Conservation (phyloP, 352 stramenopile species). For the Detonula confervacea region DNA sequence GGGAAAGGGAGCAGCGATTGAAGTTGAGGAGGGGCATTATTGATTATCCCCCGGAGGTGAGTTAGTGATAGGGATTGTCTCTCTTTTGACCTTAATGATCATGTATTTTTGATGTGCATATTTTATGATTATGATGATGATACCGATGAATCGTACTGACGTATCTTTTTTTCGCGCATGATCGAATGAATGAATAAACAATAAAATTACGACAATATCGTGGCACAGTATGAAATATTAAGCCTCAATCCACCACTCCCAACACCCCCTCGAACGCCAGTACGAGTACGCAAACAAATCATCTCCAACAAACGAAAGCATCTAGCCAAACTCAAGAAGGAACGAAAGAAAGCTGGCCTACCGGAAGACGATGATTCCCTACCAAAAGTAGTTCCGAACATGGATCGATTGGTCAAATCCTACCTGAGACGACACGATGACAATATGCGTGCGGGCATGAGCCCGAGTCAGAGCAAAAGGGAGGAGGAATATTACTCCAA, state of each 20-base stretch:
- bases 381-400: conserved; percentile 22
- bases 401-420: conserved; percentile 63
- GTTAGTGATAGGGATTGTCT: too few relatives aligned
- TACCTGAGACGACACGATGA: conserved; percentile 65
- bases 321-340: conserved; percentile 32
- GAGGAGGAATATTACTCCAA: conserved; percentile 59
- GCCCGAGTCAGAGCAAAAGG: conserved; percentile 7
- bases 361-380: conserved; percentile 1
- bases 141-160: too few relatives aligned
- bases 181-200: too few relatives aligned
- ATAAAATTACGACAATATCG: not conserved
- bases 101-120: too few relatives aligned
- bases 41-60: conserved; percentile 64
- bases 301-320: conserved; percentile 25
- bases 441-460: conserved; percentile 10
- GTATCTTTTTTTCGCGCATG: too few relatives aligned
- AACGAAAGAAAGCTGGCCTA: conserved; percentile 16
- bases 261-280: conserved; percentile 54
- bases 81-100: too few relatives aligned
- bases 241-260: conserved; percentile 74
- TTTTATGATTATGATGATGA: not conserved
- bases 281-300: conserved; percentile 37
- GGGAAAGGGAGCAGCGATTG: conserved; percentile 39
- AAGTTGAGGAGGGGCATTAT: conserved; percentile 49
- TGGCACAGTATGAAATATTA: conserved; percentile 78